A percentile compares a stretch with the other conserved stretches of the same genome.
Conservation (phyloP, 306 rosid species). For the Macrotyloma uniflorum region DNA sequence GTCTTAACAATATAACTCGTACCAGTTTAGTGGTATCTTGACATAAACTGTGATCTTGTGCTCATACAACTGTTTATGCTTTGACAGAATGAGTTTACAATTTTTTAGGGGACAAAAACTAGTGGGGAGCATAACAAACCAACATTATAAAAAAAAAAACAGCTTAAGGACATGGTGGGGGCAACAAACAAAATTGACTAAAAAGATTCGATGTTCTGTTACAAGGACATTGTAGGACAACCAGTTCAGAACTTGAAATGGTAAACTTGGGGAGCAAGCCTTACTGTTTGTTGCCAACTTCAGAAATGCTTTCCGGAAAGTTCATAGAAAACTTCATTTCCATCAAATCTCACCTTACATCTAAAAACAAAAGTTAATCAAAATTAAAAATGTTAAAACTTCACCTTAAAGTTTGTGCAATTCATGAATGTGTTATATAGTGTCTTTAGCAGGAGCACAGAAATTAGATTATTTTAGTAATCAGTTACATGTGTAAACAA, state of each 20-base stretch:
- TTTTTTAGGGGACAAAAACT: neutral
- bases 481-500: too few relatives aligned
- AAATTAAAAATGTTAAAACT: too few relatives aligned
- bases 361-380: too few relatives aligned
- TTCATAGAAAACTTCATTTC: neutral
- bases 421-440: too few relatives aligned
- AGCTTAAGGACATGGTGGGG: neutral
- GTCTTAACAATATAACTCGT: too few relatives aligned
- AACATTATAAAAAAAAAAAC: neutral
- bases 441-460: too few relatives aligned
- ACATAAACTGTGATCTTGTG: neutral
- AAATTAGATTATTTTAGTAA: too few relatives aligned
- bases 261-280: conserved; percentile 33
- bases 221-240: neutral
- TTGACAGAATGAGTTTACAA: neutral
- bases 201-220: neutral
- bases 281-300: neutral
- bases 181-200: neutral
- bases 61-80: neutral
- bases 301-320: neutral
- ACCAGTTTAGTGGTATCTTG: neutral
- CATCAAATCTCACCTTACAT: neutral
- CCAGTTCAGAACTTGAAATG: neutral
- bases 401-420: too few relatives aligned
- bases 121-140: conserved; percentile 43